phyloP scores from a whole-genome alignment of 2,329 filamentous ascomycete species.

The Alternaria infectoria region DNA sequence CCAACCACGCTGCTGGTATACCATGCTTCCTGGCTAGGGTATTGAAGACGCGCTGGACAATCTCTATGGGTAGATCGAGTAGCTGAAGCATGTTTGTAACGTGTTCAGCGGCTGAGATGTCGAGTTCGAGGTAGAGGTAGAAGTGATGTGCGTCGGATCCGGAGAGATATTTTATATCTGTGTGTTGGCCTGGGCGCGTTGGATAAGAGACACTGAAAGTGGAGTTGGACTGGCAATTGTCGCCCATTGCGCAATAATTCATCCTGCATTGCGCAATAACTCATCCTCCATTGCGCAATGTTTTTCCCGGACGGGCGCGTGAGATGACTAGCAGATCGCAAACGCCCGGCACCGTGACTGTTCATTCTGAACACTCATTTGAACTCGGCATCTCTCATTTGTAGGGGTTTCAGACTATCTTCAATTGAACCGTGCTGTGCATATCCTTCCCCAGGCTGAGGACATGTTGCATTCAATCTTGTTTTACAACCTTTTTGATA shows the following conservation, averaged over 20 bases:
- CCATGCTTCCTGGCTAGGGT: not conserved
- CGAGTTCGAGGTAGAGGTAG: not conserved
- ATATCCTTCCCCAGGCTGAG: too few relatives aligned
- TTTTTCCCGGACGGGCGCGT: not conserved
- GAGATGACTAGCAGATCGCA: not conserved
- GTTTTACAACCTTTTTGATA: too few relatives aligned
- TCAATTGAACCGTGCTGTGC: too few relatives aligned
- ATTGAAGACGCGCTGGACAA: not conserved
- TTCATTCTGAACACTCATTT: rapidly evolving
- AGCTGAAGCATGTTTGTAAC: not conserved
- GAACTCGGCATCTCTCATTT: not conserved
- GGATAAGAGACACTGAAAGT: not conserved
- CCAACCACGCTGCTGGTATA: not conserved
- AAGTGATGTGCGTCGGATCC: not conserved
- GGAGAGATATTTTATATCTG: not conserved
- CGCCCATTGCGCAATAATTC: not conserved
- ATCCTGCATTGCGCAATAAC: not conserved
- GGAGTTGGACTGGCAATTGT: not conserved
- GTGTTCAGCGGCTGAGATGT: not conserved
- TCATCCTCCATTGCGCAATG: not conserved
- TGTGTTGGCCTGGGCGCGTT: not conserved
- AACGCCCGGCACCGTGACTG: not conserved
- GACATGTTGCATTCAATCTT: too few relatives aligned
- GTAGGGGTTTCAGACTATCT: too few relatives aligned
- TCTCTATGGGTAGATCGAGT: not conserved